A percentile compares a stretch with the other conserved stretches of the same genome.
Conservation (phyloP, 1,139 yeast genomes). For the Pichia sp. region DNA sequence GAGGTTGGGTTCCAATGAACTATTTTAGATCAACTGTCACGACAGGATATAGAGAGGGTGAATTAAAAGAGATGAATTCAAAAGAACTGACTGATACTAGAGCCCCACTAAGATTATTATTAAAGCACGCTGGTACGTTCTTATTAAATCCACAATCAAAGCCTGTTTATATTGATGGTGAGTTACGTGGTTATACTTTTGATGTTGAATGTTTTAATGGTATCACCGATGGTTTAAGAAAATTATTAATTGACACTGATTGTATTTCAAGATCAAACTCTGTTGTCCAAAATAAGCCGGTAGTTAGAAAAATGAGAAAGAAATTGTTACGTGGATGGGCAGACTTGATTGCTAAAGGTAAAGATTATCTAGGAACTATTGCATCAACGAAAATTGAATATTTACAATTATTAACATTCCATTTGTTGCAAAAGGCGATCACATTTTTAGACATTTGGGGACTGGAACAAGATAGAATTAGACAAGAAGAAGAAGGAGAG, state of each 20-base stretch:
- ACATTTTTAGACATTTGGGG: conserved; percentile 74
- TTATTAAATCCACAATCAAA: conserved; percentile 61
- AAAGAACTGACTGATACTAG: conserved; percentile 31
- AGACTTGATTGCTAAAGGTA: conserved; percentile 78
- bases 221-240: conserved; percentile 79
- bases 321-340: conserved; percentile 86
- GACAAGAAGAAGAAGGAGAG: conserved; percentile 5
- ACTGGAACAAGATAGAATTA: conserved; percentile 35
- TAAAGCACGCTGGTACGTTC: conserved; percentile 72
- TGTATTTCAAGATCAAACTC: conserved; percentile 81
- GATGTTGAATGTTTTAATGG: conserved; percentile 40
- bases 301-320: conserved; percentile 70
- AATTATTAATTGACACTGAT: conserved; percentile 67
- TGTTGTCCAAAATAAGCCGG: conserved; percentile 63
- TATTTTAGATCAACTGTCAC: conserved; percentile 63
- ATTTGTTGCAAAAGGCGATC: conserved; percentile 67
- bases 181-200: conserved; percentile 38
- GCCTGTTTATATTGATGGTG: conserved; percentile 33
- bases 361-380: conserved; percentile 69
- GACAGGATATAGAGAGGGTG: conserved; percentile 22
- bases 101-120: conserved; percentile 52
- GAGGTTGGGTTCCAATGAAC: conserved; percentile 98
- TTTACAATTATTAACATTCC: conserved; percentile 64
- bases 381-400: conserved; percentile 61
- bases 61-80: conserved; percentile 26